Evolutionary conservation across 2,329 filamentous ascomycete species (phyloP), one percentile per base, ranked within the genome.

Genomic region (Fusarium irregulare): DNA sequence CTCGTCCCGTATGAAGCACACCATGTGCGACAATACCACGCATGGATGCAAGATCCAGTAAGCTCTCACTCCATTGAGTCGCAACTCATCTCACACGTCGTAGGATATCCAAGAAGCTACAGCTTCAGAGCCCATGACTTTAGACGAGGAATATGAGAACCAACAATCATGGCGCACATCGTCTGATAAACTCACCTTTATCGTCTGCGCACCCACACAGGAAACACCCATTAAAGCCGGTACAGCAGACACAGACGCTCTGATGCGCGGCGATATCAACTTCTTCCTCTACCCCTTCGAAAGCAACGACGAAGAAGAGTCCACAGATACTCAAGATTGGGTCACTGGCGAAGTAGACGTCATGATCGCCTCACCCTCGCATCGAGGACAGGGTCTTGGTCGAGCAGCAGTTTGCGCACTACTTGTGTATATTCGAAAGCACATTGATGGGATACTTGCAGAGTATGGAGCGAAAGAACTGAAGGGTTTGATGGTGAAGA

Each of bases 121-220:
- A 0, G 94, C 95, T 2, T 98, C 94, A 0, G 94, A 98, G 68
- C 92, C 91, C 0, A 86, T 98, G 53, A 90, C 87, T 0, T 83
- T 98, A 1, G 84, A 88, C 1, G 91, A 97, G 77, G 95, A 98
- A 83, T 93, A 96, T 79, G 87, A 89, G 51, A 98, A 98, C 90
- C 95, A 98, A 79, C 82, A 83, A n/a, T 93, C 90, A 69, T 98
- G 95, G 95, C 90, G 94, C 40, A 83, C 82, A 21, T 92, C 96
- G 44, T 80, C 83, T 27, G 94, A 98, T 80, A 98, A 98, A 81
- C 80, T 98, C 66, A 98, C 95, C 0, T 98, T 98, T 74, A 97
- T 98, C 77, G 80, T 92, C 56, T 97, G 93, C 76, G 81, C 84
- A 12, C 86, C 88, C 0, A 37, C 55, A 4, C 47, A 64, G 8